phyloP scores from a whole-genome alignment of 306 rosid genomes.

The apple (Malus domestica) region DNA sequence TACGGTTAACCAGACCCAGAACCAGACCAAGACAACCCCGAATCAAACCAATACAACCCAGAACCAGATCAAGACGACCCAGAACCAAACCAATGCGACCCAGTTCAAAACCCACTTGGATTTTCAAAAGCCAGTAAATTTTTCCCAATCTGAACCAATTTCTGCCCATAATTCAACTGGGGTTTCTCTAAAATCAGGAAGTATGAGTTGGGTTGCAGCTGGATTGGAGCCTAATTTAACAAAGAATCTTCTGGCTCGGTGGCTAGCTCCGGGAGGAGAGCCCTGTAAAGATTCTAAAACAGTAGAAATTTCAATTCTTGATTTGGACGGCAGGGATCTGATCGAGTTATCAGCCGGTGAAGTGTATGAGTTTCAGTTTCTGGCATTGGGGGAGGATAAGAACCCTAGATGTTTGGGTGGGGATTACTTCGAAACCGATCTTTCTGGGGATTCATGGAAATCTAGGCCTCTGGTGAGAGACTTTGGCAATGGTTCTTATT shows the following conservation, averaged over 20 bases:
- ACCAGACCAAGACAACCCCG: too few species aligned
- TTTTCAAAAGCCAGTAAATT: constrained; percentile 19
- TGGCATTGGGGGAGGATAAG: constrained; percentile 57
- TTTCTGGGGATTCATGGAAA: constrained; percentile 80
- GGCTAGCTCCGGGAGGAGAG: constrained; percentile 67
- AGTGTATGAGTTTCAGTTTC: constrained; percentile 58
- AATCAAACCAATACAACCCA: too few species aligned
- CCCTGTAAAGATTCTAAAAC: constrained; percentile 68
- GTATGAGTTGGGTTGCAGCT: constrained; percentile 48
- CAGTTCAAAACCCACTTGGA: constrained; percentile 13
- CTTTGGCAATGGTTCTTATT: constrained; percentile 72
- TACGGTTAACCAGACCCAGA: constrained; percentile 3
- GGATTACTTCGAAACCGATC: constrained; percentile 86
- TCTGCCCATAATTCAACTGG: constrained; percentile 17
- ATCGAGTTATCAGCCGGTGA: constrained; percentile 64
- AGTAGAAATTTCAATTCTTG: constrained; percentile 45
- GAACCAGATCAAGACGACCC: background rate
- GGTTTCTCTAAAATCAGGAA: constrained; percentile 15
- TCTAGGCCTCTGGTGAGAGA: constrained; percentile 78
- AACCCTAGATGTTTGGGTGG: constrained; percentile 80
- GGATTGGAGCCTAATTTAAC: constrained; percentile 55
- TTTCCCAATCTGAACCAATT: constrained; percentile 14
- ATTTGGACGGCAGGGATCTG: constrained; percentile 38
- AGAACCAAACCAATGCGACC: constrained; percentile 27
- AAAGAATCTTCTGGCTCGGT: constrained; percentile 50